Evolutionary conservation across 1,139 yeast genomes (phyloP).

Genomic region (Debaryomyces coudertii): DNA sequence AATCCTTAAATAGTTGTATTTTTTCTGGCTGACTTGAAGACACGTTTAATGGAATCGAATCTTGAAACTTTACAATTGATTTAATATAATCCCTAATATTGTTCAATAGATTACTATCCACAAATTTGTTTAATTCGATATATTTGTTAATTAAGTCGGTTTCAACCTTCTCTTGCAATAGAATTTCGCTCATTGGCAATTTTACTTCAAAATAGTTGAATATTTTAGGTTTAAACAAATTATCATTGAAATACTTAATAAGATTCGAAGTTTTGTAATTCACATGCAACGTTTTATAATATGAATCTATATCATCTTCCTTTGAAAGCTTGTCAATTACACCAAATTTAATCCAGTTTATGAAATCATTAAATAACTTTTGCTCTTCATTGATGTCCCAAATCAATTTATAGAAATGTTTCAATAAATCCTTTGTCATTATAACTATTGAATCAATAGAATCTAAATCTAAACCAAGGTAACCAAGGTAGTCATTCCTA

Average conservation of each 20-base stretch:
- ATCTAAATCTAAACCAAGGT: slow-evolving; percentile 33
- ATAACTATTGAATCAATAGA: slow-evolving; percentile 31
- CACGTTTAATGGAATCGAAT: slow-evolving; percentile 10
- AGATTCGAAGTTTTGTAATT: slow-evolving; percentile 30
- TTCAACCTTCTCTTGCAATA: slow-evolving; percentile 11
- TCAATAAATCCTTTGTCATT: slow-evolving; percentile 35
- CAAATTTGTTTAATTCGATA: slow-evolving; percentile 12
- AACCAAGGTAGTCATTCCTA: slow-evolving; percentile 10
- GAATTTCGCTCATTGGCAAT: slow-evolving; percentile 20
- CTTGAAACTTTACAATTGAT: slow-evolving; percentile 14
- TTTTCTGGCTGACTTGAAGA: background rate
- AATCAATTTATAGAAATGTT: slow-evolving; percentile 41
- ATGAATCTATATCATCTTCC: slow-evolving; percentile 38
- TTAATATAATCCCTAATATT: slow-evolving; percentile 21
- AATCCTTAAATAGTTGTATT: slow-evolving; percentile 5
- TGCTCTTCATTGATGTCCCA: slow-evolving; percentile 58
- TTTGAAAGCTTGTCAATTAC: slow-evolving; percentile 40
- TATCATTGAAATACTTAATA: slow-evolving; percentile 33
- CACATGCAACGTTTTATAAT: slow-evolving; percentile 21
- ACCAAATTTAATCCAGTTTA: slow-evolving; percentile 50
- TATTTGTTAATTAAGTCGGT: slow-evolving; percentile 15
- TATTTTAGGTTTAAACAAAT: slow-evolving; percentile 29
- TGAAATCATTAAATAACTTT: slow-evolving; percentile 51
- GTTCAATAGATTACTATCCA: slow-evolving; percentile 16
- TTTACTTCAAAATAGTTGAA: slow-evolving; percentile 29